A percentile compares a stretch with the other conserved stretches of the same genome.
These are phyloP conservation scores for Leccinum pachyderme DNA, from an alignment of 1,284 basidiomycete genomes.

Conservation along the genomic window DNA sequence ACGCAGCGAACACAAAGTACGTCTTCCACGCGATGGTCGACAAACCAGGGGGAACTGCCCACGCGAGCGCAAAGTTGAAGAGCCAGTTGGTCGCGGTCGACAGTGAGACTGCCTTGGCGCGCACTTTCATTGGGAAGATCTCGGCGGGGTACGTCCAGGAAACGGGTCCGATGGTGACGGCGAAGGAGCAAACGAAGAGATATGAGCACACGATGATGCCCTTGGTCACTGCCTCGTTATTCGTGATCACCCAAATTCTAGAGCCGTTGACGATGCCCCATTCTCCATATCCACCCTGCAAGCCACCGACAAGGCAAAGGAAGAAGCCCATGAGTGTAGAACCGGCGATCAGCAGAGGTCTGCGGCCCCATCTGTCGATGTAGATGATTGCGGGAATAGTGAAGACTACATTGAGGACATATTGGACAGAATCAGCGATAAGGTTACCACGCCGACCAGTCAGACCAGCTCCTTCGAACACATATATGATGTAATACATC, in stretches of 20 bases:
- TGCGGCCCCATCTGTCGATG: constrained; percentile 77
- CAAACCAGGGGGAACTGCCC: constrained; percentile 58
- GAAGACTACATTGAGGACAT: constrained; percentile 71
- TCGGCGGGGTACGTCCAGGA: constrained; percentile 71
- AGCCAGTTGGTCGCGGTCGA: constrained; percentile 64
- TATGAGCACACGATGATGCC: constrained; percentile 77
- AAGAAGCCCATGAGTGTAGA: constrained; percentile 71
- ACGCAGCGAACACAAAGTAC: constrained; percentile 75
- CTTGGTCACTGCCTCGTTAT: constrained; percentile 55
- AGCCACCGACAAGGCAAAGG: constrained; percentile 73
- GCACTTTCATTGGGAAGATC: constrained; percentile 67
- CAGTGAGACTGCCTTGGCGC: constrained; percentile 71
- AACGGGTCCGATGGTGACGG: constrained; percentile 74
- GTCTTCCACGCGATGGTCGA: constrained; percentile 55
- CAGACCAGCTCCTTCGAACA: constrained; percentile 74
- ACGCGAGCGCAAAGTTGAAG: constrained; percentile 74
- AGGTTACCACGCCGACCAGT: constrained; percentile 68
- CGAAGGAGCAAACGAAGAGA: constrained; percentile 71
- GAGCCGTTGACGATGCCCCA: constrained; percentile 43
- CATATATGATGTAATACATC: constrained; percentile 82
- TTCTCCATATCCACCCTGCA: constrained; percentile 64
- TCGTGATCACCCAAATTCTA: constrained; percentile 59
- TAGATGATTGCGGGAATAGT: constrained; percentile 75
- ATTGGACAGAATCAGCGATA: constrained; percentile 77
- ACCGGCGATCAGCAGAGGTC: constrained; percentile 71